Evolutionary conservation across 164 flowering plant species (phyloP), one percentile per base, ranked within the genome.

Genomic region (Aristolochia californica): DNA sequence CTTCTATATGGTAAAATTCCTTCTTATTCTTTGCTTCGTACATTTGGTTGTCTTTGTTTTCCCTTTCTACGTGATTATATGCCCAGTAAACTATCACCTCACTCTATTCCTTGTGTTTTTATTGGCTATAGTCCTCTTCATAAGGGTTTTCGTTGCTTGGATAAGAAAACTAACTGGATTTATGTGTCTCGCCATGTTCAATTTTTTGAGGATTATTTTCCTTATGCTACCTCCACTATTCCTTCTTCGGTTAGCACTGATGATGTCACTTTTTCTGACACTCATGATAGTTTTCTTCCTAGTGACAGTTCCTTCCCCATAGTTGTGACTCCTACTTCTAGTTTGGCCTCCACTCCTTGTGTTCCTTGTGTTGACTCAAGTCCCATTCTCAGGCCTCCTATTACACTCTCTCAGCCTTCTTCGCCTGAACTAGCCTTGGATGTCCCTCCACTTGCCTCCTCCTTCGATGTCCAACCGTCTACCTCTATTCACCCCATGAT

Each of bases 81-180:
- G 11, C 49, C 45, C 15, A 9, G 15, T 43, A 43, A 43, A 43
- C 15, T 43, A 9, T 8, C 11, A 8, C 11, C 9, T 40, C 20
- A 44, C 20, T 43, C 49, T 57, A n/a, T 24, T 20, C 49, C 30
- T 44, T 57, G 50, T 44, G 30, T 57, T 48, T 57, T 57, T 57
- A 15, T 57, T 20, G 60, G 60, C 10, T 57, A 44, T 1, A 22
- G 48, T 44, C 34, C 49, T 13, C 34, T 22, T 44, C 30, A 43
- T 44, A 48, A 57, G 14, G 60, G 60, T 14, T 57, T 43, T 16
- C 15, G 49, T 10, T 57, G 60, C 30, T 24, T 43, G 4, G 48
- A 57, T 24, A 17, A 10, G 11, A 20, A 20, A 24, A 43, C 60
- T 40, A 43, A 44, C 23, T 48, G 60, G 13, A 44, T 57, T 20